Evolutionary conservation across 1,284 basidiomycete species (phyloP).

Genomic region (Papiliotrema laurentii): DNA sequence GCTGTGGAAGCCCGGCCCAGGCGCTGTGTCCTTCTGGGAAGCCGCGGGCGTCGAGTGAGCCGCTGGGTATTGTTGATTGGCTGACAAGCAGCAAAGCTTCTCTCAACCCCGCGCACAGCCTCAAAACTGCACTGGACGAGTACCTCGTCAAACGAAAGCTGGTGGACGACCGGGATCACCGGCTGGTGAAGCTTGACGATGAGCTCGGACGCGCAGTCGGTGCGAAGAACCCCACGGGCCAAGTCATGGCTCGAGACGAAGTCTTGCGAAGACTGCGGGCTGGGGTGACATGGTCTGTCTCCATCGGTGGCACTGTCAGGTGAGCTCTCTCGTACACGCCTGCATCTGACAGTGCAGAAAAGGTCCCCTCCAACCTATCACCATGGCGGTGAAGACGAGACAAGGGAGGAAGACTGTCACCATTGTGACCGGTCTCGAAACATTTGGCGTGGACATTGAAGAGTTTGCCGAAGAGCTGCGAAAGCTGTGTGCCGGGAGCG

Average conservation of each 20-base stretch:
- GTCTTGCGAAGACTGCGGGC: constrained; percentile 48
- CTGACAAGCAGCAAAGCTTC: constrained; percentile 22
- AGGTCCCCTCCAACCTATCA: constrained; percentile 65
- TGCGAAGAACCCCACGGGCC: constrained; percentile 50
- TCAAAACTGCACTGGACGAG: constrained; percentile 57
- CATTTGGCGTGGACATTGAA: constrained; percentile 64
- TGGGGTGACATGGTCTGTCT: constrained; percentile 33
- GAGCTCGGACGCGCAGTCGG: constrained; percentile 55
- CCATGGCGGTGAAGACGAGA: constrained; percentile 63
- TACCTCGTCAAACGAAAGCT: constrained; percentile 64
- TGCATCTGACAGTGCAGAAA: constrained; percentile 54
- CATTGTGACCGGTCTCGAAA: constrained; percentile 69
- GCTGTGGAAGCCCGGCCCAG: constrained; percentile 67
- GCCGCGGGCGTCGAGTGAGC: constrained; percentile 57
- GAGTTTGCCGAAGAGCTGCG: constrained; percentile 73
- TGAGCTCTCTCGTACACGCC: constrained; percentile 10
- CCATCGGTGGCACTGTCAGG: constrained; percentile 37
- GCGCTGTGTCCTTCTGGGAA: constrained; percentile 59
- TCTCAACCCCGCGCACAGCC: constrained; percentile 15
- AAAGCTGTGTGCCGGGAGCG: constrained; percentile 69
- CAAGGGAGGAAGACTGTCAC: constrained; percentile 74
- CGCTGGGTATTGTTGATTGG: constrained; percentile 1
- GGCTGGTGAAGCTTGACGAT: constrained; percentile 64
- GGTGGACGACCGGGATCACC: constrained; percentile 61
- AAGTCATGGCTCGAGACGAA: constrained; percentile 69